phyloP scores from a whole-genome alignment of 805 yeast species.

The Geotrichum ghanense region DNA sequence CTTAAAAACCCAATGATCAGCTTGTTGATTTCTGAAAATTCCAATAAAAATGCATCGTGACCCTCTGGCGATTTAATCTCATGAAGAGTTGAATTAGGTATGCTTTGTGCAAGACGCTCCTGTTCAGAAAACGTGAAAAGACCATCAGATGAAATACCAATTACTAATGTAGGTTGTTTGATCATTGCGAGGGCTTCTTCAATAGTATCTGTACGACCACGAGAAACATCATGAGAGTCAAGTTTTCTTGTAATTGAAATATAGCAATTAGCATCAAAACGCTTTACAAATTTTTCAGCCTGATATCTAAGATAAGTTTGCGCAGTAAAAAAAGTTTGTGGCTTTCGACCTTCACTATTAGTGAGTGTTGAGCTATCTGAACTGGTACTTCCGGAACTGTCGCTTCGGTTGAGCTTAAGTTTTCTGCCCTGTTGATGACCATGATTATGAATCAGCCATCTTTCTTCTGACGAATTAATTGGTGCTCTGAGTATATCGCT shows the following conservation, averaged over 20 bases:
- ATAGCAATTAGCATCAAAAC: slow-evolving; percentile 96
- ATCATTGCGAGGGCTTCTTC: slow-evolving; percentile 48
- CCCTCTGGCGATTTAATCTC: slow-evolving; percentile 89
- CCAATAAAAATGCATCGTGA: slow-evolving; percentile 91
- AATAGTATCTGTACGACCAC: slow-evolving; percentile 48
- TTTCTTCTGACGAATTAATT: slow-evolving; percentile 48
- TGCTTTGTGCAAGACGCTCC: slow-evolving; percentile 61
- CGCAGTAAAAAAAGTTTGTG: slow-evolving; percentile 73
- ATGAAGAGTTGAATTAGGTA: slow-evolving; percentile 58
- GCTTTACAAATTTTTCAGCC: slow-evolving; percentile 74
- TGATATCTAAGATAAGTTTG: slow-evolving; percentile 92
- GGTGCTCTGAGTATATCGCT: not conserved
- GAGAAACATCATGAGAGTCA: slow-evolving; percentile 88
- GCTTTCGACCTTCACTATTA: slow-evolving; percentile 9
- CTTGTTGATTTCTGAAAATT: slow-evolving; percentile 70
- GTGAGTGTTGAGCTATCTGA: slow-evolving; percentile 8
- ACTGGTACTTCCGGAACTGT: slow-evolving; percentile 12
- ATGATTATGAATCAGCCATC: slow-evolving; percentile 82
- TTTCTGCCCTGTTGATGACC: slow-evolving; percentile 39
- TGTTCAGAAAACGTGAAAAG: slow-evolving; percentile 88
- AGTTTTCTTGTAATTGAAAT: slow-evolving; percentile 86
- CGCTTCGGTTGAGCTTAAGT: slow-evolving; percentile 6
- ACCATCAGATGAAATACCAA: slow-evolving; percentile 89
- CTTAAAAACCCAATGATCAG: slow-evolving; percentile 57
- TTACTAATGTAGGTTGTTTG: slow-evolving; percentile 65